Percentiles rank a stretch among this genome's conserved stretches.
phyloP scores from a whole-genome alignment of 768 basidiomycete species.

The Macrocybe gigantea region DNA sequence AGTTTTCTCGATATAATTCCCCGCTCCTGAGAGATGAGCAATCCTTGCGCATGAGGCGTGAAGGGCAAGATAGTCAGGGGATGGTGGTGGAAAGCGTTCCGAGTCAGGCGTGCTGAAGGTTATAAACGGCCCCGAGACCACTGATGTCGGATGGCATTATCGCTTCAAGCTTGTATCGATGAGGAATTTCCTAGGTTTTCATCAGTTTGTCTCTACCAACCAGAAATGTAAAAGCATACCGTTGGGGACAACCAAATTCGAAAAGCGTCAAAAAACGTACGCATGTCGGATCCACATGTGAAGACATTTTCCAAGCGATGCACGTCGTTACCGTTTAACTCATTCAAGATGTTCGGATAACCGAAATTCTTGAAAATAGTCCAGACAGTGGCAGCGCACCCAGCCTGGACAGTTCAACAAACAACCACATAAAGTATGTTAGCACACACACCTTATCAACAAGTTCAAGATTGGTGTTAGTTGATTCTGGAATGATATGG shows the following conservation, averaged over 20 bases:
- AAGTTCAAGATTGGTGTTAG: conserved; percentile 1
- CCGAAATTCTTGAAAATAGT: conserved; percentile 3
- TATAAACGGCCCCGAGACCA: not conserved
- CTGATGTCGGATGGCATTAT: too few relatives aligned
- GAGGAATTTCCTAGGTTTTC: too few relatives aligned
- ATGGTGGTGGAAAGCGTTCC: not conserved
- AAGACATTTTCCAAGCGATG: conserved; percentile 9
- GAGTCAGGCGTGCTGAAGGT: conserved; percentile 1
- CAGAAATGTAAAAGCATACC: not conserved
- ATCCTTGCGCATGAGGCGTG: conserved; percentile 30
- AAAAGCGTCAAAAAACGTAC: conserved; percentile 5
- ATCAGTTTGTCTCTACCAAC: too few relatives aligned
- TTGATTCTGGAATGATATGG: conserved; percentile 8
- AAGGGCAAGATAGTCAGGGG: conserved; percentile 8
- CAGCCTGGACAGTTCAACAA: not conserved
- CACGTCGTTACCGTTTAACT: conserved; percentile 2
- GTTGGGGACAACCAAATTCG: conserved; percentile 8
- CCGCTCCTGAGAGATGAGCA: conserved; percentile 28
- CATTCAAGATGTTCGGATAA: conserved; percentile 5
- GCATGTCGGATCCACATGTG: conserved; percentile 1
- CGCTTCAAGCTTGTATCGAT: too few relatives aligned
- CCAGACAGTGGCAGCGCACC: conserved; percentile 1
- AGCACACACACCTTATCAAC: not conserved
- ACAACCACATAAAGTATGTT: not conserved
- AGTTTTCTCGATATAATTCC: conserved; percentile 18